Percentiles rank a stretch among this genome's conserved stretches.
Evolutionary conservation across 306 rosid genomes (phyloP).

Genomic region (Astragalus glycyphyllos): DNA sequence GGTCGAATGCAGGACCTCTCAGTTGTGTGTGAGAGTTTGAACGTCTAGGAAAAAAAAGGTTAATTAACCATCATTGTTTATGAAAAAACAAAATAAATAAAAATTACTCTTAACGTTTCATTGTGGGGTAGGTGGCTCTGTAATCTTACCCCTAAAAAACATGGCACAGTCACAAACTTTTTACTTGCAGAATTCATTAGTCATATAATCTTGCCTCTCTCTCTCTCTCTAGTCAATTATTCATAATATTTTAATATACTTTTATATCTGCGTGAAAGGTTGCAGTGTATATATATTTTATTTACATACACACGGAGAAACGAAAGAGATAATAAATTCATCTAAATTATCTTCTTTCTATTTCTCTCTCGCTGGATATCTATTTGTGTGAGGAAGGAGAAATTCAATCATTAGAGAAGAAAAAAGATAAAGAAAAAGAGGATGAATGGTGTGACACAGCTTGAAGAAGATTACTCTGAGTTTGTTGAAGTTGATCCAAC

Average conservation of each 20-base stretch:
- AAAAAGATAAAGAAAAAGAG: conserved; percentile 1
- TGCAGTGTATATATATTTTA: conserved; percentile 2
- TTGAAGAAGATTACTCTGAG: conserved; percentile 67
- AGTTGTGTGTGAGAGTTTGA: too few relatives aligned
- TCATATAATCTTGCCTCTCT: background rate
- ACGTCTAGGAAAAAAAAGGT: too few relatives aligned
- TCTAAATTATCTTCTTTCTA: background rate
- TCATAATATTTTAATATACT: conserved; percentile 17
- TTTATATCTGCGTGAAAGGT: conserved; percentile 7
- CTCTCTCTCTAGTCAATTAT: conserved; percentile 22
- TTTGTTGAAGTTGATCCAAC: conserved; percentile 97
- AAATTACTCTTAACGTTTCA: background rate
- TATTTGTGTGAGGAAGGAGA: background rate
- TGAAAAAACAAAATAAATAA: too few relatives aligned
- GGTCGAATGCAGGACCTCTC: too few relatives aligned
- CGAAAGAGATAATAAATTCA: background rate
- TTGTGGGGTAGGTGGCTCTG: conserved; percentile 23
- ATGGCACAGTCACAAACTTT: background rate
- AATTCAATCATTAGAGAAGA: conserved; percentile 13
- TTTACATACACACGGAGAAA: background rate
- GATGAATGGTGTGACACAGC: conserved; percentile 64
- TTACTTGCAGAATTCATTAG: background rate
- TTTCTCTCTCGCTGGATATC: background rate
- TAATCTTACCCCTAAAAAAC: conserved; percentile 3
- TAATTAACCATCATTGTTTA: too few relatives aligned